Evolutionary conservation across 257 asterid species (phyloP), one percentile per base, ranked within the genome.

Genomic region (Rauvolfia tetraphylla): DNA sequence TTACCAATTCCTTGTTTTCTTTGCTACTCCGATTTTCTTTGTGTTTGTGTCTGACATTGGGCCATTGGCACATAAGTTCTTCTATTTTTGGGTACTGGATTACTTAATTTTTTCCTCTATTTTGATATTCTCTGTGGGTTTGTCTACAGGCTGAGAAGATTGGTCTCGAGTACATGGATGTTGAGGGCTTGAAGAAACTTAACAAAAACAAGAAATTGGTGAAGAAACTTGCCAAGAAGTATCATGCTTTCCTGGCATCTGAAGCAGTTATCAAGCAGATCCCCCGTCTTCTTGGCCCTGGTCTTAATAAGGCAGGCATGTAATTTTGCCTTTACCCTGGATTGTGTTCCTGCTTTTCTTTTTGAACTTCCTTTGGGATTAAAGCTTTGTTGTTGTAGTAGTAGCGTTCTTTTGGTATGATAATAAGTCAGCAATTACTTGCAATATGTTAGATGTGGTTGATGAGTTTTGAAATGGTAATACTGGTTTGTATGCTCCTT

Each of bases 231-330:
- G 86, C 86, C 8, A 83, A 83, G 86, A 83, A 59, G 71, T 83
- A 79, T 59, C 86, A 83, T 67, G 86, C 86, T 72, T 83, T 83
- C 75, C 68, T 83, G 13, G 86, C 86, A 20, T 83, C 86, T 58
- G 86, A 83, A 79, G 86, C 86, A 7, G 86, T 83, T 20, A 83
- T 83, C 27, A 82, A 83, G 51, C 86, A 83, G 78, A 83, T 83
- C 36, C 86, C 86, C 34, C 86, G 86, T 79, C 83, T 83, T 25
- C 34, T 83, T 29, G 86, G 86, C 7, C 86, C 86, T 38, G 86
- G 86, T 39, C 86, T 83, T 9, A 83, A 83, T 66, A 83, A 83
- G 83, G 86, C 86, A 75, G 86, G 86, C 75, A 83, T 25, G 85
- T 82, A 62, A 48, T 46, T 58, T 34, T 18, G 3, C 57, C 6